Conservation (phyloP, 768 basidiomycete species). For the Chalciporus chontae region DNA sequence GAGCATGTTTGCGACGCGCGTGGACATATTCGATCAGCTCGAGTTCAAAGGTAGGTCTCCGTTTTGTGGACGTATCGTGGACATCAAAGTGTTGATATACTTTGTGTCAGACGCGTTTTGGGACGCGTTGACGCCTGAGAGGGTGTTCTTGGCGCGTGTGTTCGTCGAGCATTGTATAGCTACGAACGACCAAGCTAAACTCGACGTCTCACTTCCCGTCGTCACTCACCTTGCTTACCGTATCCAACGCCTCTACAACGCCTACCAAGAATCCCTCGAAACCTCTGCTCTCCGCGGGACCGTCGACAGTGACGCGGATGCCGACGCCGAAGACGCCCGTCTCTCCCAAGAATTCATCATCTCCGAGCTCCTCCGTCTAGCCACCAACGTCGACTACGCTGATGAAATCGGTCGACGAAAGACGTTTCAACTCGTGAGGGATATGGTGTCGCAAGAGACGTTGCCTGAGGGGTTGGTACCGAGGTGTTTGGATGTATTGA, state of each 20-base stretch:
- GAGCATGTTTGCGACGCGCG: constrained; percentile 63
- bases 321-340: constrained; percentile 43
- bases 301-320: constrained; percentile 35
- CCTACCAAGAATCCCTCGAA: constrained; percentile 43
- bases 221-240: constrained; percentile 78
- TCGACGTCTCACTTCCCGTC: constrained; percentile 76
- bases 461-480: constrained; percentile 71
- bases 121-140: constrained; percentile 65
- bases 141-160: constrained; percentile 76
- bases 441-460: constrained; percentile 71
- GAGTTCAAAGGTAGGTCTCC: constrained; percentile 60
- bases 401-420: constrained; percentile 89
- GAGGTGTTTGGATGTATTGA: constrained; percentile 79
- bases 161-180: constrained; percentile 75
- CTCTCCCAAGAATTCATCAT: constrained; percentile 63
- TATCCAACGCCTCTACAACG: constrained; percentile 70
- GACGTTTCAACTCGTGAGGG: constrained; percentile 82
- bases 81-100: background rate
- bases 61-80: background rate
- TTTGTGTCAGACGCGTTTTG: constrained; percentile 62
- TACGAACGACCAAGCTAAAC: constrained; percentile 54
- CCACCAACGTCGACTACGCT: constrained; percentile 79
- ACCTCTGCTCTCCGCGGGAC: constrained; percentile 31
- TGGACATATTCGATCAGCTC: constrained; percentile 64
- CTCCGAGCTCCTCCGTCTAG: constrained; percentile 77